These are phyloP conservation scores for Dendrobium nobile DNA, from an alignment of 106 monocot genomes.

Conservation along the genomic window DNA sequence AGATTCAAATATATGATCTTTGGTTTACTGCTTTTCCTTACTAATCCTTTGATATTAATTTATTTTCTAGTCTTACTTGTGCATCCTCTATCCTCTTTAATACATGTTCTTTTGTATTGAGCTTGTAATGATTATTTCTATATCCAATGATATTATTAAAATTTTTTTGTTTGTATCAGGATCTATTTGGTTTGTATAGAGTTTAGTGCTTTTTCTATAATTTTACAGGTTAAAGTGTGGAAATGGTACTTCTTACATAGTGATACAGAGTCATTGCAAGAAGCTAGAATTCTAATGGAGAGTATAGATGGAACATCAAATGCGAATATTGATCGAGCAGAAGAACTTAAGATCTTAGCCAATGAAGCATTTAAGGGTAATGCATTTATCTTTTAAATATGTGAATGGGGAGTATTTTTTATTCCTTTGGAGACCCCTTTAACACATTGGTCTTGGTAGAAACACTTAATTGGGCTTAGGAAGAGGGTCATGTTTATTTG, in stretches of 20 bases:
- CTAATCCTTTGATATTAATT: background rate
- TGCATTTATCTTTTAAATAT: background rate
- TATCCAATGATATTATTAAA: background rate
- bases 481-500: background rate
- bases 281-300: constrained; percentile 6
- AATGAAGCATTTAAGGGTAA: constrained; percentile 93
- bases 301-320: constrained; percentile 42
- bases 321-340: constrained; percentile 46
- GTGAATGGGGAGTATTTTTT: background rate
- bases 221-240: constrained; percentile 1
- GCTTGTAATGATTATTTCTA: background rate
- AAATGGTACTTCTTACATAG: background rate
- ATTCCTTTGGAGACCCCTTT: background rate
- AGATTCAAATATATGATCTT: background rate
- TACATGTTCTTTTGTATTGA: background rate
- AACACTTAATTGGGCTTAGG: background rate
- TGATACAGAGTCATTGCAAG: background rate
- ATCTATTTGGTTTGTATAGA: background rate
- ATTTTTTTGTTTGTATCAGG: background rate
- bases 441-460: background rate
- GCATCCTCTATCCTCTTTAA: background rate
- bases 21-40: background rate
- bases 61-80: background rate
- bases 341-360: constrained; percentile 65
- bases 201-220: background rate